phyloP scores from a whole-genome alignment of 306 rosid species.

The Vigna unguiculata region DNA sequence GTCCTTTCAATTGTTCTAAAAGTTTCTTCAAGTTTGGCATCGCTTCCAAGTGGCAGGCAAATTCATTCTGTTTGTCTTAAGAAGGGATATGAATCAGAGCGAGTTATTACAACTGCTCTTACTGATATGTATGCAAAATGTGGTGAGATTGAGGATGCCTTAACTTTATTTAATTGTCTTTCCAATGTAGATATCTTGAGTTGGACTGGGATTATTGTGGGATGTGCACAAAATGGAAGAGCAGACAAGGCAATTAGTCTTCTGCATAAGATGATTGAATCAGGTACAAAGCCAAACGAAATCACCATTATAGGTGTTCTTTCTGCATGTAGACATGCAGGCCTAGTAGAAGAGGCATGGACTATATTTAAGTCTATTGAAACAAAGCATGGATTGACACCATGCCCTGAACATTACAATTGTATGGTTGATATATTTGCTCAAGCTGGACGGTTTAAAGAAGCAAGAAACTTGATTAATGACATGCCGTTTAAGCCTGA shows the following conservation, averaged over 20 bases:
- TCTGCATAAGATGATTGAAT: slow-evolving; percentile 67
- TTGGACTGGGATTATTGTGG: slow-evolving; percentile 95
- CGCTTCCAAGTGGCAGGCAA: slow-evolving; percentile 77
- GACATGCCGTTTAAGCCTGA: slow-evolving; percentile 79
- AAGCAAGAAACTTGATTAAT: slow-evolving; percentile 64
- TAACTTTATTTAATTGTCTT: slow-evolving; percentile 60
- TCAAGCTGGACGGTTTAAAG: slow-evolving; percentile 69
- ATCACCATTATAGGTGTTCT: slow-evolving; percentile 81
- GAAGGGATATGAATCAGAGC: slow-evolving; percentile 76
- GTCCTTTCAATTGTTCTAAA: slow-evolving; percentile 69
- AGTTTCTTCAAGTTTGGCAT: slow-evolving; percentile 73
- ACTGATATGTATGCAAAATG: slow-evolving; percentile 86
- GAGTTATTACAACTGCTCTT: slow-evolving; percentile 71
- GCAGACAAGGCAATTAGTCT: slow-evolving; percentile 65
- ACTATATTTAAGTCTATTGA: slow-evolving; percentile 67
- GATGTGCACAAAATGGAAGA: slow-evolving; percentile 92
- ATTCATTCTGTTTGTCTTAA: slow-evolving; percentile 73
- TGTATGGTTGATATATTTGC: slow-evolving; percentile 92
- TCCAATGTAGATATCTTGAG: slow-evolving; percentile 67
- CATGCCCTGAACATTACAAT: slow-evolving; percentile 71
- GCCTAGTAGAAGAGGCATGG: slow-evolving; percentile 74
- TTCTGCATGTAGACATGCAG: slow-evolving; percentile 87
- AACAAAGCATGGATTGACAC: slow-evolving; percentile 59
- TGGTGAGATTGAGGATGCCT: slow-evolving; percentile 78
- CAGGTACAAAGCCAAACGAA: slow-evolving; percentile 73